Evolutionary conservation across 2,329 filamentous ascomycete species (phyloP), one percentile per base, ranked within the genome.

Genomic region (Harringtonia aguacate): DNA sequence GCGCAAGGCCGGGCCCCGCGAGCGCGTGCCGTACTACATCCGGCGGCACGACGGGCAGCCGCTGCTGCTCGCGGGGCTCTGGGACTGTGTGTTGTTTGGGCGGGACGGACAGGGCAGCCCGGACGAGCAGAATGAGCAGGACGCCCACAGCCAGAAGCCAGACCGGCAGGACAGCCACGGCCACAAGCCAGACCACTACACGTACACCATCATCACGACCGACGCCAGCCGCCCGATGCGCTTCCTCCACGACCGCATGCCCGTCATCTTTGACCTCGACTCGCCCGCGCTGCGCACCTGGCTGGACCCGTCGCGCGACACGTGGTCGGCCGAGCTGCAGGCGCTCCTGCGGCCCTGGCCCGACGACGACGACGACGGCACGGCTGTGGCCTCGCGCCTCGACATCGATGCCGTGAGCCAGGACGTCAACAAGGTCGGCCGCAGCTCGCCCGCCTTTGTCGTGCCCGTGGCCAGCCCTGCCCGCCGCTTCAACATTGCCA

Each of bases 211-310:
- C 58, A 90, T 97, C 60, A 98, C 92, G 1, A 97, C 90, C 1
- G 75, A 82, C 48, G 85, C 87, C 8, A 95, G 90, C 55, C 70
- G 80, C 49, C 84, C 90, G 58, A 70, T 97, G 39, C 79, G 72
- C 24, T 97, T 95, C 52, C 69, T 98, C 17, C 92, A 98, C 58
- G 84, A 94, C 56, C 81, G 92, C 15, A 98, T 98, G 92, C 92
- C 92, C 0, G 90, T 95, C 7, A 85, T 97, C 27, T 61, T 98
- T 1, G 81, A 95, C 7, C 79, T 84, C 5, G 79, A 79, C 4
- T 86, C 82, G 1, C 73, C 84, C 1, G 74, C 70, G 12, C 69
- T 95, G 56, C 73, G 67, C 43, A 78, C 61, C 5, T 95, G 88
- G 88, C 70, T 97, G 17, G 84, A 95, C 58, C 87, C 87, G 0